These are phyloP conservation scores for Harringtonia aguacate DNA, from an alignment of 2,329 filamentous ascomycete species.

Conservation along the genomic window DNA sequence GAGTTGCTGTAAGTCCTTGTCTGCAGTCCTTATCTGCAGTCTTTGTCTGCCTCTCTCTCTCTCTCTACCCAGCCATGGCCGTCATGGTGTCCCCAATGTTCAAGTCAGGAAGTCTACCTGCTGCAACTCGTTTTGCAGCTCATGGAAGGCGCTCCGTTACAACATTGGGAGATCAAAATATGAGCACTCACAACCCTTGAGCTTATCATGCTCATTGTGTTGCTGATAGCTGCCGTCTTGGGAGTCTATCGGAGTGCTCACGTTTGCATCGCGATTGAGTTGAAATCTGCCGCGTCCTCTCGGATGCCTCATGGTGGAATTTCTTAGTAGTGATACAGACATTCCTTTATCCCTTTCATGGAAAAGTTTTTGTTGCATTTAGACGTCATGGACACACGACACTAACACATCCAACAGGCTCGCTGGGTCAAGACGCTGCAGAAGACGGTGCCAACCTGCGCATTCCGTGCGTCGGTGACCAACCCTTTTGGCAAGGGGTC, in stretches of 20 bases:
- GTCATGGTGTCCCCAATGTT: slow-evolving; percentile 47
- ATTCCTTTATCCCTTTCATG: slow-evolving; percentile 18
- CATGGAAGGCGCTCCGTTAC: slow-evolving; percentile 93
- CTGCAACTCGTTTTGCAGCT: slow-evolving; percentile 32
- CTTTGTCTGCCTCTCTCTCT: slow-evolving; percentile 7
- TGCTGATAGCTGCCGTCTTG: slow-evolving; percentile 82
- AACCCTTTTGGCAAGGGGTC: slow-evolving; percentile 97
- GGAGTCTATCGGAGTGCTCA: slow-evolving; percentile 61
- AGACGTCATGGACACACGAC: too few relatives aligned
- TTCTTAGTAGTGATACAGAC: slow-evolving; percentile 99
- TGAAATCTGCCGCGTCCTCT: slow-evolving; percentile 66
- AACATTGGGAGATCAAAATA: slow-evolving; percentile 87
- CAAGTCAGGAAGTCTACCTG: slow-evolving; percentile 78
- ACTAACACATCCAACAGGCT: slow-evolving; percentile 55
- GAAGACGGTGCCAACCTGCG: slow-evolving; percentile 85
- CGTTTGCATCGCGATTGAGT: slow-evolving; percentile 89
- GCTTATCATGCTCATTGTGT: slow-evolving; percentile 53
- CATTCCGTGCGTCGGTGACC: slow-evolving; percentile 88
- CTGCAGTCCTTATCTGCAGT: slow-evolving; percentile 5
- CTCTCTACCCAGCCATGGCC: slow-evolving; percentile 17
- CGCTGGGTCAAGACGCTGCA: slow-evolving; percentile 84
- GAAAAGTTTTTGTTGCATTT: too few relatives aligned
- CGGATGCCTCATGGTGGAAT: slow-evolving; percentile 56
- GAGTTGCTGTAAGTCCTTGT: slow-evolving; percentile 69
- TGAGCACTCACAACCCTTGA: slow-evolving; percentile 56